Evolutionary conservation across 1,284 basidiomycete species (phyloP), one percentile per base, ranked within the genome.

Genomic region (Ustilago sp.): DNA sequence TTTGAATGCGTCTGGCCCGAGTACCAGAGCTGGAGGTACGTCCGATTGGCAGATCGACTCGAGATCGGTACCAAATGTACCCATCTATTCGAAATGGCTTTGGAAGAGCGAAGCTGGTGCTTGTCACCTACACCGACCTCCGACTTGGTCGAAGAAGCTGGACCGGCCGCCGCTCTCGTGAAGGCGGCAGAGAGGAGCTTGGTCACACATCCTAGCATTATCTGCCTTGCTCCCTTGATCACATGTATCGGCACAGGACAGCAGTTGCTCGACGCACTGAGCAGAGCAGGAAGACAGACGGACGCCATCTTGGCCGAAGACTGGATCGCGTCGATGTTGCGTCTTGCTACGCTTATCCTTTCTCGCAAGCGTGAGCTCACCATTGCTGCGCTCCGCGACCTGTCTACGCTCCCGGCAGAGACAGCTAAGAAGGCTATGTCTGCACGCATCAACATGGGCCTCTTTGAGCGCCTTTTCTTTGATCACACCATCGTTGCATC

Each of bases 1-100:
- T 92, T 93, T 79, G 90, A 91, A 28, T 92, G 93, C 83, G 90
- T 95, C 35, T 95, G 94, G 94, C 89, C 92, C 0, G 92, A 93
- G 77, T 91, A 94, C 82, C 86, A 91, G 55, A 89, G 90, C 7
- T 95, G 94, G 94, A 91, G 92, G 82, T 95, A 94, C 78, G 88
- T 88, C 1, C 91, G 91, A 68, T 87, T 94, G 9, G 90, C 91
- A 8, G 92, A 94, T 79, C 88, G 92, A 41, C 94, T 94, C 81
- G 92, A 93, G 87, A 92, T 95, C 57, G 92, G 91, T 12, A 88
- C 89, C 66, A 88, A 91, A 32, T 89, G 93, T 53, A 89, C 91
- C 6, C 87, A 88, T 7, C 87, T 95, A 38, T 93, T 93, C 81
- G 86, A 89, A 5, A 88, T 90, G 53, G 89, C 94, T 15, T 87